Evolutionary conservation across 805 yeast species (phyloP), one percentile per base, ranked within the genome.

Genomic region (Wickerhamiella brachini): DNA sequence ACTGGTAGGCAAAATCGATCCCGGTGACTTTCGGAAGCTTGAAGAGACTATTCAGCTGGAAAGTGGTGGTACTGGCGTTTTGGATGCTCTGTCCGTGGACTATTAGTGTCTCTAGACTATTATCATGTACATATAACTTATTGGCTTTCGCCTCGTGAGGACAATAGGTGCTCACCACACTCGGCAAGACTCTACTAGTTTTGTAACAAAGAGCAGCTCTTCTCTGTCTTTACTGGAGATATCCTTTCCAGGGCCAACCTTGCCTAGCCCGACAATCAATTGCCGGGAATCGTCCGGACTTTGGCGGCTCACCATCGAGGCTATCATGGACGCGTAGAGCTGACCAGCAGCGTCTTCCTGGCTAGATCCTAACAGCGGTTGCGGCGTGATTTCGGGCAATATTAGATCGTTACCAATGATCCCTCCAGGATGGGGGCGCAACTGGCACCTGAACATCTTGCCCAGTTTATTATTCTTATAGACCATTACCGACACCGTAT

Each of bases 1-100:
- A 47, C 73, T 78, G 13, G 71, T 75, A 12, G 85, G 87, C 2
- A 72, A 84, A 29, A 85, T 89, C 31, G 96, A 89, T 61, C 97
- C 97, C 0, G 85, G 86, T 12, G 78, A 77, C 58, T 89, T 85
- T 64, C 76, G 88, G 57, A 80, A 76, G 12, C 67, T 89, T 22
- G 83, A 82, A 2, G 82, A 79, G 47, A 57, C 82, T 5, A 74
- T 84, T 49, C 74, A 71, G 51, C 72, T 77, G 17, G 76, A 68
- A 39, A 68, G 77, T 24, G 72, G 72, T 51, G 78, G 80, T 2
- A 76, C 74, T 55, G 93, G 87, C 1, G 69, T 78, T 1, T 72
- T 88, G 3, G 95, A 89, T 65, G 93, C 89, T 7, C 67, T 89
- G 54, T 95, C 57, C 15, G 38, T 37, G 44, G 57, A 29, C 49